A percentile compares a stretch with the other conserved stretches of the same genome.
These are phyloP conservation scores for Kurtzmaniella fragi DNA, from an alignment of 805 yeast species.

Conservation along the genomic window DNA sequence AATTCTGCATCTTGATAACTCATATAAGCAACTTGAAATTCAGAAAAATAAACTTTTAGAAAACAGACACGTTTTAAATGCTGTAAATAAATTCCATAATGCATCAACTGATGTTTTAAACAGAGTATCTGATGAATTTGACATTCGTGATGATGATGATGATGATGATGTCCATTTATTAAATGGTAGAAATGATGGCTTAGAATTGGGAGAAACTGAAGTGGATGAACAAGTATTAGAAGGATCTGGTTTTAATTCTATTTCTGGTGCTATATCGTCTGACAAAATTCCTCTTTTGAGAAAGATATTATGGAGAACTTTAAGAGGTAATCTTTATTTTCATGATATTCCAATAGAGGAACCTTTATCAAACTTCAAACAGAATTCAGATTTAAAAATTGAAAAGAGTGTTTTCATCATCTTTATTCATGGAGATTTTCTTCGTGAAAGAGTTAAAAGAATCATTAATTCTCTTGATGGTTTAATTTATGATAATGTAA, in stretches of 20 bases:
- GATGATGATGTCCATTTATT: conserved; percentile 27
- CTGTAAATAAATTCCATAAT: conserved; percentile 30
- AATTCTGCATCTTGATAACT: conserved; percentile 32
- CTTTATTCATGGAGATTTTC: conserved; percentile 36
- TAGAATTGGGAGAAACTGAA: conserved; percentile 18
- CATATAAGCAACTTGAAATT: conserved; percentile 21
- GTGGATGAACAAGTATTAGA: conserved; percentile 3
- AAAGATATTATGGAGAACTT: conserved; percentile 38
- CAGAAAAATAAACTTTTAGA: conserved; percentile 23
- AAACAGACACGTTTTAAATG: conserved; percentile 29
- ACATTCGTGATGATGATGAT: conserved; percentile 13
- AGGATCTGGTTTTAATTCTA: conserved; percentile 21
- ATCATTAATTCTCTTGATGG: conserved; percentile 38
- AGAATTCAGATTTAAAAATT: conserved; percentile 10
- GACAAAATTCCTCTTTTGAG: conserved; percentile 33
- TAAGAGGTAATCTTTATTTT: conserved; percentile 38
- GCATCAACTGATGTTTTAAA: conserved; percentile 5
- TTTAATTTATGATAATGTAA: conserved; percentile 28
- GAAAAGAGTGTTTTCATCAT: conserved; percentile 34
- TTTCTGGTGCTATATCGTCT: conserved; percentile 31
- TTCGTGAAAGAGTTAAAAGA: conserved; percentile 27
- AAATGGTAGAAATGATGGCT: conserved; percentile 13
- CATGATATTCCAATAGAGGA: conserved; percentile 31
- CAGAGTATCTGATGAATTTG: conserved; percentile 11
- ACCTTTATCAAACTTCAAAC: conserved; percentile 12